phyloP scores from a whole-genome alignment of 129 eudicot genomes.

The Chrysanthemum makinoi region DNA sequence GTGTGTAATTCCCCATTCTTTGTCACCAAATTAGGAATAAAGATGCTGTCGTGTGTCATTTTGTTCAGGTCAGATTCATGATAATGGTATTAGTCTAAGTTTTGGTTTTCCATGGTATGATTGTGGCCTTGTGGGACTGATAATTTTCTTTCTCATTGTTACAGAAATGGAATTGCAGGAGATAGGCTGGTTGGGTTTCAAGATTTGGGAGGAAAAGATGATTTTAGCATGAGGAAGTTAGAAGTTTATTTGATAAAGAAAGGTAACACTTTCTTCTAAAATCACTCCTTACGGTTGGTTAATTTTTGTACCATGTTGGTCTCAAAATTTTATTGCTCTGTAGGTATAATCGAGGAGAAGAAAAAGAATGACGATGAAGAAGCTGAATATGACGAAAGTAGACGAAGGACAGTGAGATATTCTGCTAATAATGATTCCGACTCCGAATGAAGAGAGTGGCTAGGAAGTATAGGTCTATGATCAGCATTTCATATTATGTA shows the following conservation, averaged over 20 bases:
- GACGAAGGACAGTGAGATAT: conserved; percentile 70
- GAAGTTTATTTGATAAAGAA: conserved; percentile 64
- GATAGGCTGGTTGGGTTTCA: conserved; percentile 86
- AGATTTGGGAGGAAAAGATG: conserved; percentile 89
- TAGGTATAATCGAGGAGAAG: conserved; percentile 72
- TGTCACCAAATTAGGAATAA: conserved; percentile 77
- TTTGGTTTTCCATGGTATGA: neutral
- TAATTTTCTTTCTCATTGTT: neutral
- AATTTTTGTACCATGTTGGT: neutral
- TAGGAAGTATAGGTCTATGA: neutral
- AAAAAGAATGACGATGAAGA: conserved; percentile 66
- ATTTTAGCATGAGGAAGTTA: conserved; percentile 59
- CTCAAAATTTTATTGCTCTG: conserved; percentile 8
- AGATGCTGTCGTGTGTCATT: conserved; percentile 85
- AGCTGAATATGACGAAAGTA: conserved; percentile 60
- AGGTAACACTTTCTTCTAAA: conserved; percentile 41
- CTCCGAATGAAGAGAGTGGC: conserved; percentile 50
- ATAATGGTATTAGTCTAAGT: neutral
- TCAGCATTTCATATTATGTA: neutral
- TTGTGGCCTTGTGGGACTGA: neutral
- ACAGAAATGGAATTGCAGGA: conserved; percentile 58
- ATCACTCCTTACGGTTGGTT: neutral
- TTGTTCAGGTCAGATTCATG: conserved; percentile 63
- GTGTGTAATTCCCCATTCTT: conserved; percentile 96
- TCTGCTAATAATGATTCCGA: conserved; percentile 69